Percentiles rank a stretch among this genome's conserved stretches.
phyloP scores from a whole-genome alignment of 768 basidiomycete species.

The Ramaria sp. region DNA sequence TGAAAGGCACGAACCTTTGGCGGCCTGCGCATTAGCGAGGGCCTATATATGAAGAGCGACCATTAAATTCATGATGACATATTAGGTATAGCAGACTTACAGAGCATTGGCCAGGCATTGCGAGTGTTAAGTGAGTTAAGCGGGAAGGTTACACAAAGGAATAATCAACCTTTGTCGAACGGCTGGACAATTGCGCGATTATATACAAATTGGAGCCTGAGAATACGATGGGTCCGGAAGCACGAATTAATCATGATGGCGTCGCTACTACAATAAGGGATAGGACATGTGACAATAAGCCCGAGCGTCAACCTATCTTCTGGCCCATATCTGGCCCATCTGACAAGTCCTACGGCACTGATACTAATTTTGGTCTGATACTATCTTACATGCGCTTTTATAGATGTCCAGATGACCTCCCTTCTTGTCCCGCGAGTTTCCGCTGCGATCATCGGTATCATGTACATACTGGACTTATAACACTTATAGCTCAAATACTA shows the following conservation, averaged over 20 bases:
- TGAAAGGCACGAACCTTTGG: constrained; percentile 30
- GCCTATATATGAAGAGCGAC: constrained; percentile 15
- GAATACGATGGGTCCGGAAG: neutral
- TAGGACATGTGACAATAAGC: neutral
- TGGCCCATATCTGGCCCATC: neutral
- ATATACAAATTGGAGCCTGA: neutral
- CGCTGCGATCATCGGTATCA: too few relatives aligned
- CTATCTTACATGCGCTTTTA: too few relatives aligned
- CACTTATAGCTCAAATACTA: too few relatives aligned
- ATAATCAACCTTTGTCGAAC: neutral
- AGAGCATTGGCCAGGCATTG: constrained; percentile 37
- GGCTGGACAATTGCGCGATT: neutral
- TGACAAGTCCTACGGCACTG: neutral
- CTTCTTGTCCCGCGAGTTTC: too few relatives aligned
- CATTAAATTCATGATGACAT: neutral
- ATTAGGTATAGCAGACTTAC: constrained; percentile 14
- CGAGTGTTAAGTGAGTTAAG: constrained; percentile 39
- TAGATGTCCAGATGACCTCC: too few relatives aligned
- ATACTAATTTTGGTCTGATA: neutral
- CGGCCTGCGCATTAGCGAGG: constrained; percentile 39
- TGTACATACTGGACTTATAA: too few relatives aligned
- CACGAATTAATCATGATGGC: neutral
- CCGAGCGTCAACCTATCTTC: neutral
- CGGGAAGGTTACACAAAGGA: constrained; percentile 1
- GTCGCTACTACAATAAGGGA: neutral